A percentile compares a stretch with the other conserved stretches of the same genome.
These are phyloP conservation scores for Leccinum uliginosum DNA, from an alignment of 768 basidiomycete species.

Conservation along the genomic window DNA sequence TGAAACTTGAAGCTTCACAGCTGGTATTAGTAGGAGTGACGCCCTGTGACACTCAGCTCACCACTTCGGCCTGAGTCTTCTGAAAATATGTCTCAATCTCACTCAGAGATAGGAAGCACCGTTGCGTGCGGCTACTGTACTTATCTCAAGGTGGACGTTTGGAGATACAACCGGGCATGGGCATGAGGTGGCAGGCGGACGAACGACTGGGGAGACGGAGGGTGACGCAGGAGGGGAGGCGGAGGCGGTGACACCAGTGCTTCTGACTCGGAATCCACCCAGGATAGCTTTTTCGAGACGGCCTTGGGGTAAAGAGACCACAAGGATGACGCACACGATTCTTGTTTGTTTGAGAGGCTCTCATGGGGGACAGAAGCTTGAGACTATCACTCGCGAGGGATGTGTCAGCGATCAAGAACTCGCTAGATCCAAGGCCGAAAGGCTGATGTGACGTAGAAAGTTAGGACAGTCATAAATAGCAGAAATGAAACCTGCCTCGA, in stretches of 20 bases:
- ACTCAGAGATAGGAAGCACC: too few relatives aligned
- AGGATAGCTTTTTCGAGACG: constrained; percentile 18
- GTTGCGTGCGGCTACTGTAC: too few relatives aligned
- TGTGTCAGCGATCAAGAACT: constrained; percentile 21
- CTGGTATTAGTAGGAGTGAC: too few relatives aligned
- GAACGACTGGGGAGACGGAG: constrained; percentile 9
- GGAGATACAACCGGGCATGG: too few relatives aligned
- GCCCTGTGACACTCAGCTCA: too few relatives aligned
- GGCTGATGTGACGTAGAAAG: constrained; percentile 27
- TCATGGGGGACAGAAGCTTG: constrained; percentile 15
- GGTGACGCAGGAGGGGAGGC: constrained; percentile 15
- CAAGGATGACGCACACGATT: constrained; percentile 8
- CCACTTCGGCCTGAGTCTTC: too few relatives aligned
- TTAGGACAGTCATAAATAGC: constrained; percentile 25
- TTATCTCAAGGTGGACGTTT: too few relatives aligned
- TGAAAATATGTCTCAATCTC: too few relatives aligned
- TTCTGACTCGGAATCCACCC: constrained; percentile 14
- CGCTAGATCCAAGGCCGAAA: constrained; percentile 27
- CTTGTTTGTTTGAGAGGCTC: constrained; percentile 15
- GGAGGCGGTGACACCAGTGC: constrained; percentile 19
- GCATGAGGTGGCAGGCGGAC: constrained; percentile 10
- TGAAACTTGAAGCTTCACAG: too few relatives aligned
- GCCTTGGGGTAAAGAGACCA: constrained; percentile 17
- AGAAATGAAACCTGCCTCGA: too few relatives aligned
- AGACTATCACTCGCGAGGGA: constrained; percentile 13